Percentiles rank a stretch among this genome's conserved stretches.
These are phyloP conservation scores for Diaporthe citrichinensis DNA, from an alignment of 2,329 filamentous ascomycete genomes.

Conservation along the genomic window DNA sequence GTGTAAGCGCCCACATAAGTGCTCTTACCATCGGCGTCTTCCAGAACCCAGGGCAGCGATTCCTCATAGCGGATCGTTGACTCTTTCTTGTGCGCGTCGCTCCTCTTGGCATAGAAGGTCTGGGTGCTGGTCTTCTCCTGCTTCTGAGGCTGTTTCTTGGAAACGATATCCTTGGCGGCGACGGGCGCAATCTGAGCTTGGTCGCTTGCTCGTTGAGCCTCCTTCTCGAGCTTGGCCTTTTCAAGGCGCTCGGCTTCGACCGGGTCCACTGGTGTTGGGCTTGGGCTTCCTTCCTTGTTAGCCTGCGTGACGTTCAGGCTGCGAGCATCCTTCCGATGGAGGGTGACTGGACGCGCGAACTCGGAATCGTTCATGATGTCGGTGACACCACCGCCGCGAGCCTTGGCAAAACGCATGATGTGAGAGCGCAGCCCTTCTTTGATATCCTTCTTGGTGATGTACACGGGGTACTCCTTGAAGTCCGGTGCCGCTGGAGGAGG, in stretches of 20 bases:
- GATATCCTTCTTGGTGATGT: constrained; percentile 85
- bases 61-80: constrained; percentile 89
- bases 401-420: constrained; percentile 82
- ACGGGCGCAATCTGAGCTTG: constrained; percentile 94
- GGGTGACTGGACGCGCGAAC: constrained; percentile 88
- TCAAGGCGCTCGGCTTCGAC: constrained; percentile 76
- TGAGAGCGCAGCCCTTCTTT: constrained; percentile 88
- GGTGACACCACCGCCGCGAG: constrained; percentile 68
- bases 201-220: constrained; percentile 88
- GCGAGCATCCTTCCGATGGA: constrained; percentile 90
- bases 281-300: constrained; percentile 68
- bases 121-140: constrained; percentile 84
- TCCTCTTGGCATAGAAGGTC: constrained; percentile 84
- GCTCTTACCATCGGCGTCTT: constrained; percentile 96
- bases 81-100: constrained; percentile 84
- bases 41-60: constrained; percentile 94
- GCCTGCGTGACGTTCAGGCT: constrained; percentile 75
- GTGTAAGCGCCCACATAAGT: constrained; percentile 95
- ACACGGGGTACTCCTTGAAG: constrained; percentile 75
- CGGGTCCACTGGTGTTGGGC: constrained; percentile 62
- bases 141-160: constrained; percentile 67
- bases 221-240: constrained; percentile 81
- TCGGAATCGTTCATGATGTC: constrained; percentile 80
- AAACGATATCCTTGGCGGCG: constrained; percentile 66
- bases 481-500: constrained; percentile 59